Conservation (phyloP, 148 eudicot genomes). For the Vaccinium myrtillus region DNA sequence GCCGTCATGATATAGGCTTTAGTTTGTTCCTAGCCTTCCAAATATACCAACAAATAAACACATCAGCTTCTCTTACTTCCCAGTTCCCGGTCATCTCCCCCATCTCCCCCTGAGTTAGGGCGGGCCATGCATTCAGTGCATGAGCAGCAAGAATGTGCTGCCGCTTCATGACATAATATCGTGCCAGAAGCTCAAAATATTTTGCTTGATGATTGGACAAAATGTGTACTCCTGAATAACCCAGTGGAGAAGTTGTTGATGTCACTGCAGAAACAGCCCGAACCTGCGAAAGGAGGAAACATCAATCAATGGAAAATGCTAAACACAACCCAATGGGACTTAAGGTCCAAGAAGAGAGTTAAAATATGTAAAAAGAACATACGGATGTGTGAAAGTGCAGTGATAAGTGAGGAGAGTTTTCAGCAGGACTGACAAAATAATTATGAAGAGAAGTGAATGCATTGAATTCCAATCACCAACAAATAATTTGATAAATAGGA, state of each 20-base stretch:
- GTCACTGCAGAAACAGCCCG: slow-evolving; percentile 45
- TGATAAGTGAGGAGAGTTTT: background rate
- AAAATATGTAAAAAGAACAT: background rate
- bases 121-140: slow-evolving; percentile 29
- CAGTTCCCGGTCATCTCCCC: too few relatives aligned
- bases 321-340: background rate
- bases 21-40: too few relatives aligned
- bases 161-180: slow-evolving; percentile 86
- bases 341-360: background rate
- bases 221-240: slow-evolving; percentile 43
- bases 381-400: background rate
- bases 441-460: too few relatives aligned
- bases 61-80: too few relatives aligned
- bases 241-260: slow-evolving; percentile 35
- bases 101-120: too few relatives aligned
- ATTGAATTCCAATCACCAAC: too few relatives aligned
- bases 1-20: too few relatives aligned
- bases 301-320: slow-evolving; percentile 3
- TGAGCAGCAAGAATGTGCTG: slow-evolving; percentile 97
- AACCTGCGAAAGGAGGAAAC: slow-evolving; percentile 31
- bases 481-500: background rate
- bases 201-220: slow-evolving; percentile 65
- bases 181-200: slow-evolving; percentile 87
- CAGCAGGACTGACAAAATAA: background rate
- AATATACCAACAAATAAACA: too few relatives aligned